Evolutionary conservation across 306 rosid genomes (phyloP), one percentile per base, ranked within the genome.

Genomic region (Sindora glabra): DNA sequence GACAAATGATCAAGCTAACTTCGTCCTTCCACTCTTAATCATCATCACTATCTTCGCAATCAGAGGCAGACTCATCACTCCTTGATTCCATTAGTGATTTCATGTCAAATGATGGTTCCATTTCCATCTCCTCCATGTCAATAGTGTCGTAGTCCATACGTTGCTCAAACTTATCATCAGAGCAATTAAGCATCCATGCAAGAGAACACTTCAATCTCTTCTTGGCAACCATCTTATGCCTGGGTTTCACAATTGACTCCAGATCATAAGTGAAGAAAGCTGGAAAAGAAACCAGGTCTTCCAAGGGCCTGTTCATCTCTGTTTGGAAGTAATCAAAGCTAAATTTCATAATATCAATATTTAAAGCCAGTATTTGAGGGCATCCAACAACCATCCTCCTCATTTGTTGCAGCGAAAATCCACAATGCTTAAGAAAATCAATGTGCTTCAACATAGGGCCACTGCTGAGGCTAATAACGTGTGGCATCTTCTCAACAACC

Each of bases 161-260:
- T 66, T 86, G 90, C 47, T 79, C 73, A 65, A 94, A 94, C 74
- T 85, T 94, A 63, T 83, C 95, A 71, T 89, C 81, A 1, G 94
- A 86, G 77, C 99, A 94, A 68, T 89, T 82, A 62, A 94, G 97
- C 77, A 94, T 84, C 99, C 97, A 94, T 44, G 95, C 83, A 46
- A 94, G 83, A 45, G 99, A 94, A 62, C 97, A 94, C 62, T 78
- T 84, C 56, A 94, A 44, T 40, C 86, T 94, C 74, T 79, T 94
- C 71, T 69, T 77, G 0, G 73, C 52, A 17, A 89, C 81, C 73
- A 71, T 70, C 80, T 39, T 79, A 64, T 94, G 87, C 72, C 99
- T 83, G 15, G 94, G 97, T 55, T 84, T 89, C 50, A 94, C 72
- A 3, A 89, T 80, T 57, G 99, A 94, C 73, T 94, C 95, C 69